phyloP scores from a whole-genome alignment of 805 yeast genomes.

The Tetrapisispora taiwanensis region DNA sequence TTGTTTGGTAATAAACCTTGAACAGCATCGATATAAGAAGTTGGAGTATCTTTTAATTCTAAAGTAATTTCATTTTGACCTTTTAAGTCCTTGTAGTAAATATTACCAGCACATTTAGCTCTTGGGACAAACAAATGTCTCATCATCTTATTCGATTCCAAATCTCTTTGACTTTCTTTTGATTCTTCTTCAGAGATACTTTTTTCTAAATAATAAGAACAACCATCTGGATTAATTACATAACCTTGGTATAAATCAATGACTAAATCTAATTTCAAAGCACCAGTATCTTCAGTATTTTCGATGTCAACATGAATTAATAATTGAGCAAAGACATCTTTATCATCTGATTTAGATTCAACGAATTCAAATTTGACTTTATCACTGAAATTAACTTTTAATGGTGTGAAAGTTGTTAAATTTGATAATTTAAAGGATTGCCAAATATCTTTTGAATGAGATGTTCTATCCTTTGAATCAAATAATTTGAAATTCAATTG shows the following conservation, averaged over 20 bases:
- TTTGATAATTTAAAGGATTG: conserved; percentile 36
- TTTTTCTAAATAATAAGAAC: conserved; percentile 56
- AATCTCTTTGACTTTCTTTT: background rate
- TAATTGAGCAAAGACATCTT: background rate
- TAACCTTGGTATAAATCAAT: conserved; percentile 39
- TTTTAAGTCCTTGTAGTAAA: conserved; percentile 24
- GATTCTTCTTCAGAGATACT: conserved; percentile 9
- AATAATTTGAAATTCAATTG: conserved; percentile 42
- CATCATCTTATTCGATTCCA: conserved; percentile 29
- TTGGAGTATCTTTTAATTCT: conserved; percentile 25
- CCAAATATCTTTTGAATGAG: conserved; percentile 34
- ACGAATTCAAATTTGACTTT: conserved; percentile 14
- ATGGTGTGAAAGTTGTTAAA: conserved; percentile 10
- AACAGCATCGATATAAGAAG: conserved; percentile 75
- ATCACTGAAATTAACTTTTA: conserved; percentile 11
- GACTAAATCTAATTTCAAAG: conserved; percentile 13
- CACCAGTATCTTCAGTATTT: conserved; percentile 4
- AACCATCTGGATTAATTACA: conserved; percentile 69
- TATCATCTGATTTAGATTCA: conserved; percentile 2
- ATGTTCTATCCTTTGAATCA: conserved; percentile 9
- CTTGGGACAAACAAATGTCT: conserved; percentile 83
- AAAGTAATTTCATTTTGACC: conserved; percentile 3
- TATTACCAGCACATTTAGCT: conserved; percentile 47
- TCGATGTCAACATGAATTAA: conserved; percentile 4
- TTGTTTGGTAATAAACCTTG: conserved; percentile 92